These are phyloP conservation scores for Arctium lappa DNA, from an alignment of 129 eudicot genomes.

Conservation along the genomic window DNA sequence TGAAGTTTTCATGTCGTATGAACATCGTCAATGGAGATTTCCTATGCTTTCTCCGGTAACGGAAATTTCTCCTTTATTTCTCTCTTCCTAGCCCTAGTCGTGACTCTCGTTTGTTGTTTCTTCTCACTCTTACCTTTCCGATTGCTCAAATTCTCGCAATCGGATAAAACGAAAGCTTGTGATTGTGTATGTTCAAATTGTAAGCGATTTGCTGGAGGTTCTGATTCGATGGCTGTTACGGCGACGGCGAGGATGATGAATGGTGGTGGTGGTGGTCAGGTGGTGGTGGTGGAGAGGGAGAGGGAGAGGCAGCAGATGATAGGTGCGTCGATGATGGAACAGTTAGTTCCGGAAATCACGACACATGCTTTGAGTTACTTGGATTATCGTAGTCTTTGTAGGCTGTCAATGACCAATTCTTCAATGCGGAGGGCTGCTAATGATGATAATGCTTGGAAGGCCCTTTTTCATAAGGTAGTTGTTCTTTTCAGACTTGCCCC, in stretches of 20 bases:
- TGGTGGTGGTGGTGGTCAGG: conserved; percentile 43
- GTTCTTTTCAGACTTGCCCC: neutral
- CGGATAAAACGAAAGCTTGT: conserved; percentile 22
- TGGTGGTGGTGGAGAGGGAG: conserved; percentile 49
- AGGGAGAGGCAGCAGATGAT: conserved; percentile 48
- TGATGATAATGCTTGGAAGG: conserved; percentile 98
- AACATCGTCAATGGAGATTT: conserved; percentile 52
- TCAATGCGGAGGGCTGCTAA: conserved; percentile 92
- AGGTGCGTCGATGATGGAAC: conserved; percentile 98
- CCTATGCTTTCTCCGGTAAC: conserved; percentile 29
- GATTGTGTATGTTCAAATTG: conserved; percentile 31
- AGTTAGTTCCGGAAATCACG: conserved; percentile 92
- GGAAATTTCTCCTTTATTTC: conserved; percentile 29
- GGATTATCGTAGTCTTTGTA: conserved; percentile 89
- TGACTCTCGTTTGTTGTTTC: conserved; percentile 40
- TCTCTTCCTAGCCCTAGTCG: conserved; percentile 43
- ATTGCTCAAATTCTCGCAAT: conserved; percentile 19
- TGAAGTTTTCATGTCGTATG: conserved; percentile 44
- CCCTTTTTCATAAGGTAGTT: conserved; percentile 84
- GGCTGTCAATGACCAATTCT: conserved; percentile 89
- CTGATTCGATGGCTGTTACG: conserved; percentile 40
- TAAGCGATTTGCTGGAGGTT: conserved; percentile 15
- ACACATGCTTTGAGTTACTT: conserved; percentile 90
- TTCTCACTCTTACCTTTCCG: conserved; percentile 42
- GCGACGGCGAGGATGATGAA: conserved; percentile 41